These are phyloP conservation scores for Torrubiella hemipterigena DNA, from an alignment of 2,329 filamentous ascomycete genomes.

Conservation along the genomic window DNA sequence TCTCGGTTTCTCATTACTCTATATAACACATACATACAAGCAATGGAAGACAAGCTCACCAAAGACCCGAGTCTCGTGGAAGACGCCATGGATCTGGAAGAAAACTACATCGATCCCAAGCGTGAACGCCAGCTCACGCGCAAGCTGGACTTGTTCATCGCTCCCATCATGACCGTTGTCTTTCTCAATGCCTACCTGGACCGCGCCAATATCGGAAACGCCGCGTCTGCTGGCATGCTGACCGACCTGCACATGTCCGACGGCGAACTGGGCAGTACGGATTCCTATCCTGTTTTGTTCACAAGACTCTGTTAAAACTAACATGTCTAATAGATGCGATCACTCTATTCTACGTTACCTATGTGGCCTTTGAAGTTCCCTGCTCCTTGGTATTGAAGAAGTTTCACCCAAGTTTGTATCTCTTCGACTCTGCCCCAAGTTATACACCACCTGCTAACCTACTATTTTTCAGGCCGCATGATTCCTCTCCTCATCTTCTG, in stretches of 20 bases:
- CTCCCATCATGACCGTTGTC: conserved; percentile 23
- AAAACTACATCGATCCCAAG: conserved; percentile 6
- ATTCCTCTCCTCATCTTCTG: conserved; percentile 9
- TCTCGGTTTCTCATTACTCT: no score
- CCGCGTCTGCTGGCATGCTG: conserved; percentile 15
- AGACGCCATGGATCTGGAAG: no score
- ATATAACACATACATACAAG: no score
- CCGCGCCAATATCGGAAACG: conserved; percentile 12
- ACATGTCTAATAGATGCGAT: conserved; percentile 9
- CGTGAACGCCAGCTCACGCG: conserved; percentile 13
- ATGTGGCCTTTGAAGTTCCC: conserved; percentile 16
- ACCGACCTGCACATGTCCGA: conserved; percentile 24
- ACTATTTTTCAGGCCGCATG: conserved; percentile 6
- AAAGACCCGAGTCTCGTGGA: no score
- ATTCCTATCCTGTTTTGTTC: conserved; percentile 2
- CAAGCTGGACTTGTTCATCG: conserved; percentile 18
- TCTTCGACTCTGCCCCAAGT: no score
- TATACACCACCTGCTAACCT: background rate
- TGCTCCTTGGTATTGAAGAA: conserved; percentile 17
- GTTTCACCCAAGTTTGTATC: conserved; percentile 14
- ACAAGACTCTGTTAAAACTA: conserved; percentile 1
- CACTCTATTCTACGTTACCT: conserved; percentile 17
- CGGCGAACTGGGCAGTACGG: conserved; percentile 13
- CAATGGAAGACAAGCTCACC: no score
- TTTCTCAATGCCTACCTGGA: conserved; percentile 18